Conservation (phyloP, 495 filamentous ascomycete species). For the Hyphodiscus hymeniophilus region DNA sequence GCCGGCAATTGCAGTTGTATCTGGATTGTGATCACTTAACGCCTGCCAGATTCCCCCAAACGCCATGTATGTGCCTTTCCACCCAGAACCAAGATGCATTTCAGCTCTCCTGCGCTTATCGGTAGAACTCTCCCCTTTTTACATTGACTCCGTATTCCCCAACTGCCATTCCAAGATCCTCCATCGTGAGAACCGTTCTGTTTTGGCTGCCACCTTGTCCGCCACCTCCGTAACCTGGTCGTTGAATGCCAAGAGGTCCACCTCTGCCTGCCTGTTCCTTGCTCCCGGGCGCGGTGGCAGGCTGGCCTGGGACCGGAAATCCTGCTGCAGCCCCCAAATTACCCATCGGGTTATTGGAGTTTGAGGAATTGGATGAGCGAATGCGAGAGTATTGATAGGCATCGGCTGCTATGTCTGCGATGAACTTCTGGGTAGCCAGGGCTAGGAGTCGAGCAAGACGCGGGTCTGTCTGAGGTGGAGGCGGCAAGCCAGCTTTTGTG, state of each 20-base stretch:
- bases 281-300: slow-evolving; percentile 43
- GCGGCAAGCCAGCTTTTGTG: slow-evolving; percentile 85
- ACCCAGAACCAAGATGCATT: too few species aligned
- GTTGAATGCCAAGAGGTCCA: slow-evolving; percentile 73
- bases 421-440: slow-evolving; percentile 94
- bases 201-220: slow-evolving; percentile 86
- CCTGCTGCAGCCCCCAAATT: slow-evolving; percentile 73
- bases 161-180: slow-evolving; percentile 96
- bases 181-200: slow-evolving; percentile 94
- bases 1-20: background rate
- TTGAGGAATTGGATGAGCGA: slow-evolving; percentile 75
- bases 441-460: slow-evolving; percentile 88
- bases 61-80: background rate
- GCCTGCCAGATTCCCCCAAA: background rate
- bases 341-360: slow-evolving; percentile 78
- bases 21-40: background rate
- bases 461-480: slow-evolving; percentile 75
- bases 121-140: slow-evolving; percentile 94
- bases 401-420: slow-evolving; percentile 94
- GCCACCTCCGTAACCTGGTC: slow-evolving; percentile 87
- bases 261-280: slow-evolving; percentile 47
- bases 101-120: slow-evolving; percentile 34
- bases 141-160: slow-evolving; percentile 96
- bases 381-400: slow-evolving; percentile 97
- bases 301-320: slow-evolving; percentile 53